These are phyloP conservation scores for Pseudoturritis turrita DNA, from an alignment of 345 rosid species.

Conservation along the genomic window DNA sequence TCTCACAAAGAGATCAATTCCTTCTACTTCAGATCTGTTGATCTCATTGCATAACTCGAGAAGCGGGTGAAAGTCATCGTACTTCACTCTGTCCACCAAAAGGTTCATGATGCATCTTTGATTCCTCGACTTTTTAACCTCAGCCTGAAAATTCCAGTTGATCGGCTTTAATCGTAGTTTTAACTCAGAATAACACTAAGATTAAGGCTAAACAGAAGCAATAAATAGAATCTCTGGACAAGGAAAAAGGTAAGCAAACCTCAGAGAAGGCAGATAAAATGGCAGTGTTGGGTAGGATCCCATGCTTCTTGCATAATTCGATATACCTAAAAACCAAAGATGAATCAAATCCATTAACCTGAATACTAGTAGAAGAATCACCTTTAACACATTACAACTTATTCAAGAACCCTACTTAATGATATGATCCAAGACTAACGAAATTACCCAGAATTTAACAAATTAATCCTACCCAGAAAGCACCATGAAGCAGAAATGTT, in stretches of 20 bases:
- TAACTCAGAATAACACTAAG: background rate
- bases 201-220: background rate
- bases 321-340: slow-evolving; percentile 46
- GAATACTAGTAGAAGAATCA: background rate
- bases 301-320: slow-evolving; percentile 58
- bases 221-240: background rate
- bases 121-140: slow-evolving; percentile 46
- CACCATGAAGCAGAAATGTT: background rate
- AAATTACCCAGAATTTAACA: background rate
- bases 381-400: background rate
- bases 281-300: slow-evolving; percentile 45
- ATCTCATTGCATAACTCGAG: slow-evolving; percentile 56
- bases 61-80: slow-evolving; percentile 64
- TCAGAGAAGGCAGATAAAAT: slow-evolving; percentile 56
- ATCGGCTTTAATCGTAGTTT: background rate
- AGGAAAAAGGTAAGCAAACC: slow-evolving; percentile 39
- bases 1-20: slow-evolving; percentile 53
- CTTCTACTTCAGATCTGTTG: slow-evolving; percentile 61
- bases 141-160: slow-evolving; percentile 43
- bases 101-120: slow-evolving; percentile 55
- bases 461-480: background rate
- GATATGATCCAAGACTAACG: slow-evolving; percentile 8
- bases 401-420: background rate
- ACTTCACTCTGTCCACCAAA: slow-evolving; percentile 52
- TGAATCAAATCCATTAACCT: background rate